Evolutionary conservation across 805 yeast species (phyloP).

Genomic region (Saccharomycodes ludwigii): DNA sequence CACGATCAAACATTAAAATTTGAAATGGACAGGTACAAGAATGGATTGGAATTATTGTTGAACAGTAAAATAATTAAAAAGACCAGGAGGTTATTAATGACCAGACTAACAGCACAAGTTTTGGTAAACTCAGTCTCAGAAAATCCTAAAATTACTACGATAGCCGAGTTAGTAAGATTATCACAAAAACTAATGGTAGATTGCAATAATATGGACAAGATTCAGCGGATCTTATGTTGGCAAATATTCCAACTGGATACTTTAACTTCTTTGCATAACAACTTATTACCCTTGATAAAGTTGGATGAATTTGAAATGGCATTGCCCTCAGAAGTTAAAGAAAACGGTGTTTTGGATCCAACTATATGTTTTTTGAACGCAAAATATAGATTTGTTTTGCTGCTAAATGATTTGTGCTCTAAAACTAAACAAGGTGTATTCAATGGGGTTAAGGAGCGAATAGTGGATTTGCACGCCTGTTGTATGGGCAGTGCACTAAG

Average conservation of each 20-base stretch:
- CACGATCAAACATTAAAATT: no score
- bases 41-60: no score
- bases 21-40: conserved; percentile 39
- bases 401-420: conserved; percentile 39
- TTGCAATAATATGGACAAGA: conserved; percentile 46
- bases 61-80: no score
- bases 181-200: conserved; percentile 45
- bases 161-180: conserved; percentile 42
- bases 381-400: conserved; percentile 38
- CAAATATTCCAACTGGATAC: conserved; percentile 49
- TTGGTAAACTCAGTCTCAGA: conserved; percentile 41
- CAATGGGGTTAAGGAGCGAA: conserved; percentile 33
- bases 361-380: conserved; percentile 38
- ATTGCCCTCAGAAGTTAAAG: conserved; percentile 35
- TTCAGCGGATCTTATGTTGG: conserved; percentile 55
- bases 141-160: conserved; percentile 42
- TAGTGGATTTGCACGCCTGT: conserved; percentile 35
- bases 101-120: conserved; percentile 35
- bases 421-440: conserved; percentile 37
- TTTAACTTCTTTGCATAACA: conserved; percentile 41
- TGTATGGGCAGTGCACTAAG: conserved; percentile 37
- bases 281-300: conserved; percentile 41
- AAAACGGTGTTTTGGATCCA: conserved; percentile 28
- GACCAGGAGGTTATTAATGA: no score
- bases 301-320: conserved; percentile 43